Evolutionary conservation across 2,329 filamentous ascomycete genomes (phyloP).

Genomic region (Chaetothyriales sp.): DNA sequence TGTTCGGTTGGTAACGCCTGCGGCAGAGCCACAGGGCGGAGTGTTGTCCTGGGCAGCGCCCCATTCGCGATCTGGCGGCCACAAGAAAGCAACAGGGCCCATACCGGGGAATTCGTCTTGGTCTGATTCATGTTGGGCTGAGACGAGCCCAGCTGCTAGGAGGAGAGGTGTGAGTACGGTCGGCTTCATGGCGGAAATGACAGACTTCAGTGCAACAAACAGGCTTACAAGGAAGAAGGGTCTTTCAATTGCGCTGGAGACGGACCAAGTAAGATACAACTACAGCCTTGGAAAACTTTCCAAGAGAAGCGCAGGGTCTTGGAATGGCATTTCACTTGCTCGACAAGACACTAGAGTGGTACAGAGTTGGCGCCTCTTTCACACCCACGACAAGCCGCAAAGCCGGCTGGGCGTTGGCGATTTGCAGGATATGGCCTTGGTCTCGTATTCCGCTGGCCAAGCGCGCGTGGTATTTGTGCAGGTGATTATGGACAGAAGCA

Average conservation of each 20-base stretch:
- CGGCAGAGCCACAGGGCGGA: slow-evolving; percentile 43
- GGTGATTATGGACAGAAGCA: too few relatives aligned
- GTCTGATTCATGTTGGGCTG: slow-evolving; percentile 6
- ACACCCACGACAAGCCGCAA: neutral
- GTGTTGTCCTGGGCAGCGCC: slow-evolving; percentile 41
- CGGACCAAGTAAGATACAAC: too few relatives aligned
- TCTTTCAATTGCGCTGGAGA: too few relatives aligned
- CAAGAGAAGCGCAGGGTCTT: too few relatives aligned
- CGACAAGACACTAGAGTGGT: neutral
- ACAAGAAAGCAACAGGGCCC: slow-evolving; percentile 49
- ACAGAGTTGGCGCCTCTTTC: neutral
- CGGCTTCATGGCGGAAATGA: neutral
- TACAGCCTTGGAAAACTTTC: too few relatives aligned
- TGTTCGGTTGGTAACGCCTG: slow-evolving; percentile 37
- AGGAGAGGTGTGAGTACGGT: neutral
- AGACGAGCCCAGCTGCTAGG: slow-evolving; percentile 1
- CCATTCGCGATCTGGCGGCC: slow-evolving; percentile 47
- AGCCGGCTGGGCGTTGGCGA: neutral
- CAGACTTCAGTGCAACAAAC: neutral
- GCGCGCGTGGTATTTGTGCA: neutral
- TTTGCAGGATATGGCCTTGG: neutral
- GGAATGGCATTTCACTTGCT: too few relatives aligned
- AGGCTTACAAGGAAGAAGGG: too few relatives aligned
- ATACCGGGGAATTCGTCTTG: slow-evolving; percentile 22
- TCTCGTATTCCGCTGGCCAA: neutral